phyloP scores from a whole-genome alignment of 2,329 filamentous ascomycete genomes.

The Didymosphaeria variabile region DNA sequence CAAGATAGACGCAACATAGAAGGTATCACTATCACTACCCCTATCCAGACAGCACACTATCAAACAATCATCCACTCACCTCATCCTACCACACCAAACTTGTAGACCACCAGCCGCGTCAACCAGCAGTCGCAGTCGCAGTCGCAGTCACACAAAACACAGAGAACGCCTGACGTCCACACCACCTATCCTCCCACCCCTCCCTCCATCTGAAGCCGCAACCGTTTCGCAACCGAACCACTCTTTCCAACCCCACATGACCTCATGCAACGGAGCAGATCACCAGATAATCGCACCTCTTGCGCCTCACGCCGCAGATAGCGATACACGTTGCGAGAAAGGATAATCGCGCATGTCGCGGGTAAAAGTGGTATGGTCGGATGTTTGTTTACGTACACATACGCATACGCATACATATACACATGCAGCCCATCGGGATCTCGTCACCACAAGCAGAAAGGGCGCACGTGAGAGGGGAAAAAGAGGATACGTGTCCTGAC shows the following conservation, averaged over 20 bases:
- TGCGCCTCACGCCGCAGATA: not conserved
- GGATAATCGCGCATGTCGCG: not conserved
- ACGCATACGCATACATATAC: not conserved
- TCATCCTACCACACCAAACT: not conserved
- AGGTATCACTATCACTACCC: no score
- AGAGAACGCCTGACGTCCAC: not conserved
- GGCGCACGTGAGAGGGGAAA: not conserved
- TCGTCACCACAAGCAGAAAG: no score
- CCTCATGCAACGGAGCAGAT: not conserved
- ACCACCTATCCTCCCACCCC: not conserved
- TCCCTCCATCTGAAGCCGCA: not conserved
- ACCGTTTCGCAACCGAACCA: not conserved
- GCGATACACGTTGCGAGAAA: not conserved
- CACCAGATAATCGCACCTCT: constrained; percentile 6
- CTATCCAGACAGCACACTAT: no score
- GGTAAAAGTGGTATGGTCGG: not conserved
- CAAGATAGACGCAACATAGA: no score
- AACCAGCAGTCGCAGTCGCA: not conserved
- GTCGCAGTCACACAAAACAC: no score
- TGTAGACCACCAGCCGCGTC: not conserved
- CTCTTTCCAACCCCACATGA: not conserved
- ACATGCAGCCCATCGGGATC: no score
- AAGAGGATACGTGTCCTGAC: not conserved
- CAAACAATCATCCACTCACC: no score
- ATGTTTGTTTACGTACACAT: not conserved